phyloP scores from a whole-genome alignment of 1,284 basidiomycete genomes.

The Boletellus deceptivus region DNA sequence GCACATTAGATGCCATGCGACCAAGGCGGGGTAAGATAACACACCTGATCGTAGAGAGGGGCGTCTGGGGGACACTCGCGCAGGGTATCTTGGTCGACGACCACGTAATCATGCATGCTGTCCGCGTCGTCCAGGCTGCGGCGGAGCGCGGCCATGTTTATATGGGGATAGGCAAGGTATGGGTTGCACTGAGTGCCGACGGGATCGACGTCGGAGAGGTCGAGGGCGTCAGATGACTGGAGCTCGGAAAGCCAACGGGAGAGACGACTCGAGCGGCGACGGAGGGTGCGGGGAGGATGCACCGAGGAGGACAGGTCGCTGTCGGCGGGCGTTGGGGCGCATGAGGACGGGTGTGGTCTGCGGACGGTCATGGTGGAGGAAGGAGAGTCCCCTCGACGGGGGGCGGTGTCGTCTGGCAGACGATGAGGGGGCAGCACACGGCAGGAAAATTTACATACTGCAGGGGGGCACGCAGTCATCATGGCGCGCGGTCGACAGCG shows the following conservation, averaged over 20 bases:
- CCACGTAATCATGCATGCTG: conserved; percentile 56
- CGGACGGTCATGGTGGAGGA: conserved; percentile 31
- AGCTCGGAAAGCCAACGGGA: conserved; percentile 70
- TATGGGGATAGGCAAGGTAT: conserved; percentile 55
- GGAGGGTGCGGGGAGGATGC: conserved; percentile 22
- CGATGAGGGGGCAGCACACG: conserved; percentile 2
- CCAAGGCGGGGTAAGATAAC: conserved; percentile 11
- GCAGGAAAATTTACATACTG: conserved; percentile 23
- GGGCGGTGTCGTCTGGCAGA: conserved; percentile 13
- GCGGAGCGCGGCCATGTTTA: conserved; percentile 32
- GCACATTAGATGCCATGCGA: conserved; percentile 18
- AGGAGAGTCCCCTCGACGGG: conserved; percentile 22
- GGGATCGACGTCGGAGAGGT: conserved; percentile 27
- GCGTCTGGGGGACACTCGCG: conserved; percentile 25
- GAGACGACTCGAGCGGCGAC: conserved; percentile 56
- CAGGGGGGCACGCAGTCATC: conserved; percentile 18
- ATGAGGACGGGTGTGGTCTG: conserved; percentile 21
- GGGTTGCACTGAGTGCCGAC: conserved; percentile 41
- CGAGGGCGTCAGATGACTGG: conserved; percentile 33
- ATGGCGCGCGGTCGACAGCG: conserved; percentile 11
- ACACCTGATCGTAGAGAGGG: conserved; percentile 16
- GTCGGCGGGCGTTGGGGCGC: conserved; percentile 15
- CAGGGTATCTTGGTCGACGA: conserved; percentile 37
- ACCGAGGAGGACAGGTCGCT: conserved; percentile 14
- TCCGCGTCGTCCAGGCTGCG: conserved; percentile 33